phyloP scores from a whole-genome alignment of 345 rosid genomes.

The Citropsis articulata region DNA sequence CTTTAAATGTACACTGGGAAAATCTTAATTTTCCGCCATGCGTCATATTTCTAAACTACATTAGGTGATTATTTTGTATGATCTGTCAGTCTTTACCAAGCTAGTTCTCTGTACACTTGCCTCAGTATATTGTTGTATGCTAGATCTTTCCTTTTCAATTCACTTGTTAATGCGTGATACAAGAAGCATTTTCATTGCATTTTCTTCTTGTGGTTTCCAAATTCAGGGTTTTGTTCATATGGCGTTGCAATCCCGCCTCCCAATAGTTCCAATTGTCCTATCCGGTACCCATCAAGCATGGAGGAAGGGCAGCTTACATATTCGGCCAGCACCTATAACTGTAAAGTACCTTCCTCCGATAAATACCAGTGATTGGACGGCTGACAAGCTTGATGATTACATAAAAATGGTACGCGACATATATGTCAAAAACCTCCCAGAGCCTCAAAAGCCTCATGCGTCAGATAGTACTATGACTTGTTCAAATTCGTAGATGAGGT shows the following conservation, averaged over 20 bases:
- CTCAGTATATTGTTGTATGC: not conserved
- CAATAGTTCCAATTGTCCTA: conserved; percentile 46
- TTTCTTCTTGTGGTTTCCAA: not conserved
- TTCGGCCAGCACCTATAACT: conserved; percentile 48
- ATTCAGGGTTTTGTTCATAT: conserved; percentile 57
- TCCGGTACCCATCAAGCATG: conserved; percentile 56
- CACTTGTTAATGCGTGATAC: not conserved
- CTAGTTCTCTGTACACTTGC: not conserved
- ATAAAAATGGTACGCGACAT: conserved; percentile 25
- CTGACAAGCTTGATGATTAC: conserved; percentile 21
- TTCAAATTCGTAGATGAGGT: not conserved
- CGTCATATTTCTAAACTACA: not conserved
- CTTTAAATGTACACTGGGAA: not conserved
- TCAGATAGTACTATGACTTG: not conserved
- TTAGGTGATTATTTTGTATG: not conserved
- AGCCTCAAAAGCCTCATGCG: conserved; percentile 31
- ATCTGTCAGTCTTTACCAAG: not conserved
- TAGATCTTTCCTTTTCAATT: not conserved
- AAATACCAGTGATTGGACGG: conserved; percentile 29
- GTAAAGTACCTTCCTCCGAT: conserved; percentile 53
- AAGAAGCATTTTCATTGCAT: not conserved
- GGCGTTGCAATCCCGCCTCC: conserved; percentile 47
- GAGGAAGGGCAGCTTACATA: conserved; percentile 53
- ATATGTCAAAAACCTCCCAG: conserved; percentile 31
- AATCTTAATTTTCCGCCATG: not conserved